A percentile compares a stretch with the other conserved stretches of the same genome.
These are phyloP conservation scores for Triticum urartu DNA, from an alignment of 176 grass and related monocot species.

Conservation along the genomic window DNA sequence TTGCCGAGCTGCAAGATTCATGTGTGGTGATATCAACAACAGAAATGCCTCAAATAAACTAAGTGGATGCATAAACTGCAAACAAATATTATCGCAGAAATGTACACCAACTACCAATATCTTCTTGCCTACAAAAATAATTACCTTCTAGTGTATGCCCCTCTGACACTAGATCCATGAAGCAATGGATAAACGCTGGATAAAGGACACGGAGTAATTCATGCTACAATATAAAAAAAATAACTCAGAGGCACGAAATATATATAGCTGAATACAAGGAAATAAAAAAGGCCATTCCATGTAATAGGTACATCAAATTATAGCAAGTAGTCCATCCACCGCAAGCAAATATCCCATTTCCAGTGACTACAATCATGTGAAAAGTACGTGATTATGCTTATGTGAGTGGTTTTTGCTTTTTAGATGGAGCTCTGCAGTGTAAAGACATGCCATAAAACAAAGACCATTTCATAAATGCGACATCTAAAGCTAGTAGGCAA, in stretches of 20 bases:
- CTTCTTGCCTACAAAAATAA: conserved; percentile 33
- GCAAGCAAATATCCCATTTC: background rate
- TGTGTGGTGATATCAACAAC: background rate
- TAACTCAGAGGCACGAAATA: conserved; percentile 3
- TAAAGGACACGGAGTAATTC: conserved; percentile 86
- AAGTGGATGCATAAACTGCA: conserved; percentile 15
- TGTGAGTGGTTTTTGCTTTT: background rate
- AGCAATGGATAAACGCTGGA: conserved; percentile 90
- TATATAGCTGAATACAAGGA: conserved; percentile 7
- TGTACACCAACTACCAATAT: conserved; percentile 34
- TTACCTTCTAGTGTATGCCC: conserved; percentile 81
- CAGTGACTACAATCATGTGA: background rate
- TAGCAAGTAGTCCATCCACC: background rate
- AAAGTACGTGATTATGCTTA: background rate
- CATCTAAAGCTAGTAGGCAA: background rate
- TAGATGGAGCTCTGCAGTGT: background rate
- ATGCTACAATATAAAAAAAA: conserved; percentile 50
- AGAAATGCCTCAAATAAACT: background rate
- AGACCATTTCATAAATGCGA: background rate
- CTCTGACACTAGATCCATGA: conserved; percentile 94
- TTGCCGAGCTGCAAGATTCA: conserved; percentile 56
- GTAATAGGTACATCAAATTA: background rate
- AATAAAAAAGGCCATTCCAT: background rate
- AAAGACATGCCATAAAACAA: background rate
- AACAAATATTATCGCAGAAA: conserved; percentile 5